Evolutionary conservation across 768 basidiomycete species (phyloP).

Genomic region (Pleurotus tuber-regium): DNA sequence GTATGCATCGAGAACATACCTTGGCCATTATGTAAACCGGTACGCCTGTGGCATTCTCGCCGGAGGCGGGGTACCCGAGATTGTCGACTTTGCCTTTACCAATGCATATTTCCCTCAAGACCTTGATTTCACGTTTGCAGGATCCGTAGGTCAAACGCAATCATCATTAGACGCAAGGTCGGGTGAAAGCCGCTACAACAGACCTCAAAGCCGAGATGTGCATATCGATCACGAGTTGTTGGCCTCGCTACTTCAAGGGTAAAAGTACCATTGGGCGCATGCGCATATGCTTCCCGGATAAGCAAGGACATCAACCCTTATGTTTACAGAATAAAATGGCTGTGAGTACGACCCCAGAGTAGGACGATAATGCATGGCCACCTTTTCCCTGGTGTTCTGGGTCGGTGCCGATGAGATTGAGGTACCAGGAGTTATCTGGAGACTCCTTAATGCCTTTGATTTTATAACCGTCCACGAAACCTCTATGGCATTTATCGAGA

Average conservation of each 20-base stretch:
- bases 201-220: conserved; percentile 15
- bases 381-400: conserved; percentile 14
- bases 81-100: not conserved
- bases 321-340: not conserved
- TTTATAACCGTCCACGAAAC: not conserved
- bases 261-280: conserved; percentile 11
- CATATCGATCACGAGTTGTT: conserved; percentile 10
- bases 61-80: not conserved
- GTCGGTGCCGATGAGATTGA: conserved; percentile 10
- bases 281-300: conserved; percentile 10
- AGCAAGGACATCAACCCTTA: conserved; percentile 15
- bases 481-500: not conserved
- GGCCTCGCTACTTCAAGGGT: conserved; percentile 12
- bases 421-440: conserved; percentile 11
- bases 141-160: too few species aligned
- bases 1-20: too few species aligned
- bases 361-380: not conserved
- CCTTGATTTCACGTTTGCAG: not conserved
- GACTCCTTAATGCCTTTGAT: conserved; percentile 6
- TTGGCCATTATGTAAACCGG: conserved; percentile 12
- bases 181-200: too few species aligned
- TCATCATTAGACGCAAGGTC: too few species aligned
- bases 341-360: not conserved
- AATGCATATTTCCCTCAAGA: not conserved
- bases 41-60: not conserved